Percentiles rank a stretch among this genome's conserved stretches.
phyloP scores from a whole-genome alignment of 1,284 basidiomycete genomes.

The Heterobasidion parviporum region DNA sequence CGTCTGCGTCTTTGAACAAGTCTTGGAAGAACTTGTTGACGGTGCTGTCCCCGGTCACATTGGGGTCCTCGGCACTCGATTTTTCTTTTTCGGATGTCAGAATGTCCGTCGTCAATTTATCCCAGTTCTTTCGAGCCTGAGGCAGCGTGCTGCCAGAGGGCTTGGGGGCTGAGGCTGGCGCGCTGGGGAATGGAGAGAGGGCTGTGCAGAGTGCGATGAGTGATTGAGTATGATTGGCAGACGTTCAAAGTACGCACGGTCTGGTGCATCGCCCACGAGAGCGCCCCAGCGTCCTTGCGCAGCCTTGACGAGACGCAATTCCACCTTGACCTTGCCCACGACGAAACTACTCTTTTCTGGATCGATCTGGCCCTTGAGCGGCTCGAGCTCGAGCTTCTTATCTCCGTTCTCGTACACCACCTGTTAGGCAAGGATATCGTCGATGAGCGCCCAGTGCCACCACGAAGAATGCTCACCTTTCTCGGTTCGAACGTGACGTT shows the following conservation, averaged over 20 bases:
- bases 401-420: slow-evolving; percentile 57
- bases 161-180: slow-evolving; percentile 22
- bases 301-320: slow-evolving; percentile 61
- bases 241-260: slow-evolving; percentile 41
- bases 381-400: slow-evolving; percentile 56
- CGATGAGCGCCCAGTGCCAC: not conserved
- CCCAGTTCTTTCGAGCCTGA: slow-evolving; percentile 70
- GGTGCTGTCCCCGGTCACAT: slow-evolving; percentile 72
- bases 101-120: slow-evolving; percentile 64
- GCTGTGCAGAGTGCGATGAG: slow-evolving; percentile 25
- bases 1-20: slow-evolving; percentile 81
- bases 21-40: slow-evolving; percentile 79
- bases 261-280: slow-evolving; percentile 66
- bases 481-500: slow-evolving; percentile 55
- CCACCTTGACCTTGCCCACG: slow-evolving; percentile 81
- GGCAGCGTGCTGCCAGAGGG: slow-evolving; percentile 11
- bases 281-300: slow-evolving; percentile 64
- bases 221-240: slow-evolving; percentile 18
- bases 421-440: slow-evolving; percentile 23
- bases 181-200: slow-evolving; percentile 15
- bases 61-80: slow-evolving; percentile 65
- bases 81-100: slow-evolving; percentile 50
- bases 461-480: slow-evolving; percentile 33
- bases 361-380: slow-evolving; percentile 76
- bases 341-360: slow-evolving; percentile 53